Evolutionary conservation across 2,329 filamentous ascomycete genomes (phyloP).

Genomic region (Phialemoniopsis sp.): DNA sequence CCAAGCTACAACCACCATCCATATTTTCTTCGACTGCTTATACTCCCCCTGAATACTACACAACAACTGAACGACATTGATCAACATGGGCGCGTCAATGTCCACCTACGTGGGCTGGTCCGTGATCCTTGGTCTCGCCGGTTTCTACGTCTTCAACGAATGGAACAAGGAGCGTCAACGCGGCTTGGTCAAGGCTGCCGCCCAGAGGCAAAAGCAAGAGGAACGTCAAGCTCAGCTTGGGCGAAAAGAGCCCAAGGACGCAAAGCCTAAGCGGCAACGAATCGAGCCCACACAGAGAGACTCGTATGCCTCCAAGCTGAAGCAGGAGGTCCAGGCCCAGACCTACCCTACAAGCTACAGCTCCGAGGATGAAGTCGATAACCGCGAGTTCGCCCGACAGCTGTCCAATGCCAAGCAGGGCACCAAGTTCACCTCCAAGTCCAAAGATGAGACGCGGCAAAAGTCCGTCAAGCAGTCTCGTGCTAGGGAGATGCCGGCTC

Average conservation of each 20-base stretch:
- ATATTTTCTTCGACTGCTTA: background rate
- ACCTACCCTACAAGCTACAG: conserved; percentile 32
- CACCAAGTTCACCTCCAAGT: conserved; percentile 50
- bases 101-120: conserved; percentile 27
- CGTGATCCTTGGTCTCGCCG: conserved; percentile 18
- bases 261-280: conserved; percentile 33
- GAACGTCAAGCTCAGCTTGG: conserved; percentile 26
- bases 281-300: conserved; percentile 14
- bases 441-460: conserved; percentile 58
- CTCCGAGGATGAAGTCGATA: conserved; percentile 59
- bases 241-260: conserved; percentile 27
- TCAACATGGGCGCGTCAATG: conserved; percentile 26
- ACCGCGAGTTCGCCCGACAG: conserved; percentile 73
- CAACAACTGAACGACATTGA: conserved; percentile 4
- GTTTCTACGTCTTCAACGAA: conserved; percentile 15
- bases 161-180: conserved; percentile 15
- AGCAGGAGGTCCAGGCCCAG: conserved; percentile 24
- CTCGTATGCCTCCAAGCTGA: conserved; percentile 24
- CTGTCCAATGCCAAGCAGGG: conserved; percentile 69
- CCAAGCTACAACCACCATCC: no score
- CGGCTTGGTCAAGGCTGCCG: conserved; percentile 11
- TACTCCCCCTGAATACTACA: background rate
- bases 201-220: conserved; percentile 19
- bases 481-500: conserved; percentile 46
- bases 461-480: conserved; percentile 69